These are phyloP conservation scores for Ascochyta lentis DNA, from an alignment of 2,329 filamentous ascomycete species.

Conservation along the genomic window DNA sequence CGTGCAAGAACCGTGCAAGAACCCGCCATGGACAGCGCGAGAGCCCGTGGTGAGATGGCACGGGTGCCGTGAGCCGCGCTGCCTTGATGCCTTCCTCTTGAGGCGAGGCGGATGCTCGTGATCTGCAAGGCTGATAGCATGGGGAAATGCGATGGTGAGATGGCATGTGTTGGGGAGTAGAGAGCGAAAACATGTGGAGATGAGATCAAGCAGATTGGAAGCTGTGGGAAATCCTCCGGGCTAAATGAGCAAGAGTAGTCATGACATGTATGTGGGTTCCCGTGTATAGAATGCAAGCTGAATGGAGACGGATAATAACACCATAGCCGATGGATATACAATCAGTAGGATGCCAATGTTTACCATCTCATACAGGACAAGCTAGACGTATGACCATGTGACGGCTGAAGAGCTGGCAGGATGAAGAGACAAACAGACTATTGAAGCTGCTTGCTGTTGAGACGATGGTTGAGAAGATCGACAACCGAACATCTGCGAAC, in stretches of 20 bases:
- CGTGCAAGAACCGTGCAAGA: constrained; percentile 4
- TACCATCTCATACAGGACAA: not conserved
- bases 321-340: too few species aligned
- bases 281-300: too few species aligned
- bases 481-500: not conserved
- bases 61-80: constrained; percentile 10
- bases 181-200: constrained; percentile 7
- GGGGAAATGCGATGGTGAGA: not conserved
- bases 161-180: not conserved
- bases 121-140: constrained; percentile 11
- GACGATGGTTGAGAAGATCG: not conserved
- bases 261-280: too few species aligned
- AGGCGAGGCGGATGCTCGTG: not conserved
- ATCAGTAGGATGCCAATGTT: too few species aligned
- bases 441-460: not conserved
- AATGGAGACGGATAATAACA: too few species aligned
- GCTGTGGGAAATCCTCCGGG: not conserved
- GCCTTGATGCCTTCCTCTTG: constrained; percentile 9
- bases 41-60: not conserved
- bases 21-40: not conserved
- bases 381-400: not conserved
- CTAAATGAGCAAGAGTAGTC: not conserved
- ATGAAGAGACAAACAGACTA: not conserved
- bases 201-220: not conserved
- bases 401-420: not conserved